A percentile compares a stretch with the other conserved stretches of the same genome.
Conservation (phyloP, 495 filamentous ascomycete species). For the Cladorrhinum samala region DNA sequence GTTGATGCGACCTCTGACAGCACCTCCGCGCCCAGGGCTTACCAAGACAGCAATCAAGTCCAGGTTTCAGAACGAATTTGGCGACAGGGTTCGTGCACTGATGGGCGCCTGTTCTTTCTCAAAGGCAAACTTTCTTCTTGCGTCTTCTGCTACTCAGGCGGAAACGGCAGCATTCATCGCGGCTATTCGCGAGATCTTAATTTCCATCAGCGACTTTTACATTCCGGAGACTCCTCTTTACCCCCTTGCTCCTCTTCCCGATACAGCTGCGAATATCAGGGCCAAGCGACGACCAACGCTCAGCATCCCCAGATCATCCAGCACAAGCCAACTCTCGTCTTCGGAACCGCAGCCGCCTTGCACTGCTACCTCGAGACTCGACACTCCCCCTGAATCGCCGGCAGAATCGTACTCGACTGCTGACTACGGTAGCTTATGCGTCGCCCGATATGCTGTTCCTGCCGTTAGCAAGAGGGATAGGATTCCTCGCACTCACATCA, state of each 20-base stretch:
- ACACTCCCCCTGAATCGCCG: conserved; percentile 3
- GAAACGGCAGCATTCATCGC: conserved; percentile 37
- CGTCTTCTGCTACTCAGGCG: conserved; percentile 31
- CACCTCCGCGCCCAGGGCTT: not conserved
- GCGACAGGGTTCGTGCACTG: not conserved
- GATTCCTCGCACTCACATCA: not conserved
- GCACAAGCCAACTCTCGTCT: not conserved
- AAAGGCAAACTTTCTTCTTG: conserved; percentile 38
- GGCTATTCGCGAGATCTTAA: conserved; percentile 35
- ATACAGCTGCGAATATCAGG: not conserved
- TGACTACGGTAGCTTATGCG: not conserved
- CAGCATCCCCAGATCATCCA: not conserved
- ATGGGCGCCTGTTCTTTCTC: conserved; percentile 25
- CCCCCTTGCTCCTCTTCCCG: not conserved
- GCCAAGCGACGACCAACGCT: not conserved
- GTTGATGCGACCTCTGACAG: not conserved
- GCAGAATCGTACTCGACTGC: not conserved
- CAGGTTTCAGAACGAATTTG: not conserved
- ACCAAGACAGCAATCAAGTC: not conserved
- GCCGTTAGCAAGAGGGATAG: not conserved
- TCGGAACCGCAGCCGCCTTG: not conserved
- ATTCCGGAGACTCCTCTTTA: conserved; percentile 22
- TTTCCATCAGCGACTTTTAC: conserved; percentile 31
- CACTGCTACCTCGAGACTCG: not conserved
- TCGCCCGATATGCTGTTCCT: not conserved